Evolutionary conservation across 352 stramenopile species (phyloP).

Genomic region (Lagenidium giganteum): DNA sequence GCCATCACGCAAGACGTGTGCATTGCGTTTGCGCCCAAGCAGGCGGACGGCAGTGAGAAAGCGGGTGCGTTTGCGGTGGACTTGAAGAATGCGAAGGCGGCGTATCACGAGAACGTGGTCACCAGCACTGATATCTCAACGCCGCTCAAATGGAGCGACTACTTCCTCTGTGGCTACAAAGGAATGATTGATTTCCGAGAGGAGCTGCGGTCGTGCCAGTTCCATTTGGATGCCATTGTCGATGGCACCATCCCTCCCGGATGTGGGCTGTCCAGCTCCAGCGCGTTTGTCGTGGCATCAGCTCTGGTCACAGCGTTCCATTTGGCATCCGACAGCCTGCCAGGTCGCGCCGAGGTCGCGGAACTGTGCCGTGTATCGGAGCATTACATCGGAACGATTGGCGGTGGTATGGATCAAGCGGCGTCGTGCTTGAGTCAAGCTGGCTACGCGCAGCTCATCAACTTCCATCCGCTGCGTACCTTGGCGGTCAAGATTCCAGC

Average conservation of each 20-base stretch:
- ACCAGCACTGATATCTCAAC: slow-evolving; percentile 2
- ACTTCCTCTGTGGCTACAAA: slow-evolving; percentile 43
- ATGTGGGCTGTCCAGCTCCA: slow-evolving; percentile 77
- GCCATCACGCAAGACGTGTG: slow-evolving; percentile 59
- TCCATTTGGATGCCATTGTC: slow-evolving; percentile 29
- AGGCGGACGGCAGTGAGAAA: no score
- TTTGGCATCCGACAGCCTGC: slow-evolving; percentile 8
- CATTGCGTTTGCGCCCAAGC: slow-evolving; percentile 18
- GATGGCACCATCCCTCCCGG: slow-evolving; percentile 60
- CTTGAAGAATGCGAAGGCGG: no score
- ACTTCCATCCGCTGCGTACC: slow-evolving; percentile 39
- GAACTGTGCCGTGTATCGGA: slow-evolving; percentile 52
- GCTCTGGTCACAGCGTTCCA: slow-evolving; percentile 31
- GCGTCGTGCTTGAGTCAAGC: slow-evolving; percentile 46
- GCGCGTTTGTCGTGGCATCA: slow-evolving; percentile 67
- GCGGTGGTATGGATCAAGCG: slow-evolving; percentile 84
- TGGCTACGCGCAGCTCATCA: slow-evolving; percentile 49
- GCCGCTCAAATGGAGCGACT: slow-evolving; percentile 18
- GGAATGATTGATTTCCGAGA: slow-evolving; percentile 19
- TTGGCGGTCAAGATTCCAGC: slow-evolving; percentile 23
- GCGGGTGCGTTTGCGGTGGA: no score
- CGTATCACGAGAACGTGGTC: no score
- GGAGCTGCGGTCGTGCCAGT: slow-evolving; percentile 1
- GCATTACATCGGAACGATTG: slow-evolving; percentile 65
- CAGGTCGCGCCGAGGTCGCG: slow-evolving; percentile 36